Conservation (phyloP, 768 basidiomycete species). For the Collybia nuda region DNA sequence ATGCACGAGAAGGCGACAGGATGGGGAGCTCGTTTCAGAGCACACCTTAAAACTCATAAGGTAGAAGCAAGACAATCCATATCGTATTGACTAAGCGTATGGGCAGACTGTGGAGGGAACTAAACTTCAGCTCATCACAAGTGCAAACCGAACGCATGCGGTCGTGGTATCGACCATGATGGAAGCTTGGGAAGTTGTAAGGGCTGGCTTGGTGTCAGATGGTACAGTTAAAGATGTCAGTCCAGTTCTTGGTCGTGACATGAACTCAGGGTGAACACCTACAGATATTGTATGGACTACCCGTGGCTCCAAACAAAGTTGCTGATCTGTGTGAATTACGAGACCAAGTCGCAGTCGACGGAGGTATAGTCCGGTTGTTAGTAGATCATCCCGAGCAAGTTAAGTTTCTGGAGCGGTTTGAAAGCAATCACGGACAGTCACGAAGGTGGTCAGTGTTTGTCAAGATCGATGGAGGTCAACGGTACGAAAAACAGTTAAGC, state of each 20-base stretch:
- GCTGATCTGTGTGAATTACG: conserved; percentile 64
- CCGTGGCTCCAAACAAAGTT: conserved; percentile 68
- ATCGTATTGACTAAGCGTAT: conserved; percentile 6
- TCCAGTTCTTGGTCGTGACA: background rate
- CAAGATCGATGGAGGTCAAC: conserved; percentile 77
- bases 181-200: conserved; percentile 78
- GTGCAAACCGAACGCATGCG: conserved; percentile 51
- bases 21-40: conserved; percentile 74
- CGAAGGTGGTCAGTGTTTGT: conserved; percentile 76
- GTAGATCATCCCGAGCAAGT: conserved; percentile 80
- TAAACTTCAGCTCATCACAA: conserved; percentile 62
- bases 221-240: conserved; percentile 77
- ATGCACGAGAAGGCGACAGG: conserved; percentile 69
- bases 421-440: conserved; percentile 34
- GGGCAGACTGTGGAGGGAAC: conserved; percentile 74
- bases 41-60: conserved; percentile 87
- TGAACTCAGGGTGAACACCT: background rate
- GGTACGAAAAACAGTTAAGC: conserved; percentile 42
- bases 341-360: conserved; percentile 50
- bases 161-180: conserved; percentile 81
- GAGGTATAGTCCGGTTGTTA: conserved; percentile 65
- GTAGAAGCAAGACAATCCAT: conserved; percentile 29
- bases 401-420: conserved; percentile 60
- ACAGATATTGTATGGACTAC: conserved; percentile 82
- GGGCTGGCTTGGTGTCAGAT: conserved; percentile 66